These are phyloP conservation scores for Anthostomella pinea DNA, from an alignment of 2,329 filamentous ascomycete genomes.

Conservation along the genomic window DNA sequence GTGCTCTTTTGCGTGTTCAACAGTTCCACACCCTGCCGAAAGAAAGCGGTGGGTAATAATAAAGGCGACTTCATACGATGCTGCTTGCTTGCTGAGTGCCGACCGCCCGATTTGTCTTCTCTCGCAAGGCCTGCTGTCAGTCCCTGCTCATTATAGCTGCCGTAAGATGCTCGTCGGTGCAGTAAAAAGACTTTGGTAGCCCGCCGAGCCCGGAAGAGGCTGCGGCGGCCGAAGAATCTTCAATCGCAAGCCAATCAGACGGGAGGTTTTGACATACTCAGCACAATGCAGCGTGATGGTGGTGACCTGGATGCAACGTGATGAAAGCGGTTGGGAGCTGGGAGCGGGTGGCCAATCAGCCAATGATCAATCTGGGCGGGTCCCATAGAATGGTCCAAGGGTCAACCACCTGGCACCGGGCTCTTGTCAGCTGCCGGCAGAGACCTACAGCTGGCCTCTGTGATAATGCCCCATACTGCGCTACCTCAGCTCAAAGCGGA, in stretches of 20 bases:
- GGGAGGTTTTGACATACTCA: conserved; percentile 14
- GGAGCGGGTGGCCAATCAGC: neutral
- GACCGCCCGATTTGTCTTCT: too few species aligned
- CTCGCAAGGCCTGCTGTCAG: too few species aligned
- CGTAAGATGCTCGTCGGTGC: conserved; percentile 11
- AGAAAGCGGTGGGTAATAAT: conserved; percentile 24
- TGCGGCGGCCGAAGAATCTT: conserved; percentile 22
- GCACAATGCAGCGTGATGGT: conserved; percentile 3
- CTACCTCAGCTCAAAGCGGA: conserved; percentile 19
- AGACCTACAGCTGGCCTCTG: too few species aligned
- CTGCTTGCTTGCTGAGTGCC: conserved; percentile 2
- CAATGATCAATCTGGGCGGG: too few species aligned
- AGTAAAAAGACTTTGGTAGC: conserved; percentile 10
- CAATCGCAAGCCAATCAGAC: conserved; percentile 23
- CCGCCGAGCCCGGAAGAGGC: conserved; percentile 24
- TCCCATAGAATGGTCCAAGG: too few species aligned
- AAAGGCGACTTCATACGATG: neutral
- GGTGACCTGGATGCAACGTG: conserved; percentile 15
- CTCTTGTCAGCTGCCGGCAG: too few species aligned
- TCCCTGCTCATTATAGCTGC: too few species aligned
- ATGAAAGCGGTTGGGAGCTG: too few species aligned
- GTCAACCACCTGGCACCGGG: too few species aligned
- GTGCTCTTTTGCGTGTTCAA: conserved; percentile 26
- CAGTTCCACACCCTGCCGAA: conserved; percentile 25
- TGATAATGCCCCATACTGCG: too few species aligned